Evolutionary conservation across 139 green algal species (phyloP).

Genomic region (Monoraphidium neglectum): DNA sequence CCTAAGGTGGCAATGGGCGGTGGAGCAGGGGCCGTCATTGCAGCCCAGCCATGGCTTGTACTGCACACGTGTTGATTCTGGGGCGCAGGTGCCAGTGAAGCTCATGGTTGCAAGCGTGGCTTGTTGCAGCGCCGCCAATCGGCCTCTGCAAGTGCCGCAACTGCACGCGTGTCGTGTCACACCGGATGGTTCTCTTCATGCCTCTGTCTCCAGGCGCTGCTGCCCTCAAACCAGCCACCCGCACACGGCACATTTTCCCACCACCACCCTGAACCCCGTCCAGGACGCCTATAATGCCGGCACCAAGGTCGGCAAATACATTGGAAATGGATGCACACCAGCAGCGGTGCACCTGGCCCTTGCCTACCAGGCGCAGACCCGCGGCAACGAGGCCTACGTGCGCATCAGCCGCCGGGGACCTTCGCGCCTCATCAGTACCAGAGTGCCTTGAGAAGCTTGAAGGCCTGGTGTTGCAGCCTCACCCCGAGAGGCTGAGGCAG

Average conservation of each 20-base stretch:
- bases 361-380: slow-evolving; percentile 13
- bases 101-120: not conserved
- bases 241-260: too few relatives aligned
- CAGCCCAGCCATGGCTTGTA: not conserved
- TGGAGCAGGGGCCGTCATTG: not conserved
- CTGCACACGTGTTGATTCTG: not conserved
- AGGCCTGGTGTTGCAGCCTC: too few relatives aligned
- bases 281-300: slow-evolving; percentile 23
- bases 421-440: too few relatives aligned
- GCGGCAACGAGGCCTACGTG: slow-evolving; percentile 24
- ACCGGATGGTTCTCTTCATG: too few relatives aligned
- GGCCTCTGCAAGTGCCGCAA: too few relatives aligned
- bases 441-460: too few relatives aligned
- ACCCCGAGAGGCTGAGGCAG: too few relatives aligned
- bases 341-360: slow-evolving; percentile 22
- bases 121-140: too few relatives aligned
- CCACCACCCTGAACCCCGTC: too few relatives aligned
- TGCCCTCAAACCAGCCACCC: too few relatives aligned
- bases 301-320: slow-evolving; percentile 25
- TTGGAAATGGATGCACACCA: slow-evolving; percentile 7
- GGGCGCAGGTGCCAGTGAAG: not conserved
- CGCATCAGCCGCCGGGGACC: too few relatives aligned
- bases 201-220: not conserved
- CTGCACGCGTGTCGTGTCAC: too few relatives aligned
- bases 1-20: not conserved